Percentiles rank a stretch among this genome's conserved stretches.
These are phyloP conservation scores for Aspergillus leporis DNA, from an alignment of 495 filamentous ascomycete genomes.

Conservation along the genomic window DNA sequence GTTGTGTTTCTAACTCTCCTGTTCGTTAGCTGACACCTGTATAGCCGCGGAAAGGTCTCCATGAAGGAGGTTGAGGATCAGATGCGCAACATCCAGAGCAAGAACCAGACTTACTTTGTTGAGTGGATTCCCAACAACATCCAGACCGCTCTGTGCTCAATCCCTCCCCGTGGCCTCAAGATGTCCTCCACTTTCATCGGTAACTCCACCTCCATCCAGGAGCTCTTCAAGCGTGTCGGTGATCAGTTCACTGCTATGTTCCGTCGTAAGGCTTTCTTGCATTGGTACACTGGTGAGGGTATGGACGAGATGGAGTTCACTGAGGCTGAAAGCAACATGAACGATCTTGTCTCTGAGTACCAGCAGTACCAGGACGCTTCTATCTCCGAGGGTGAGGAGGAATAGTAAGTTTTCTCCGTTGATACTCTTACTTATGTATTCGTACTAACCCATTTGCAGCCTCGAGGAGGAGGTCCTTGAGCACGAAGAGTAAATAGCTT, in stretches of 20 bases:
- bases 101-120: conserved; percentile 99
- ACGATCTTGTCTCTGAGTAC: conserved; percentile 99
- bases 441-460: conserved; percentile 23
- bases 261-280: conserved; percentile 99
- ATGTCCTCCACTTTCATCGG: conserved; percentile 99
- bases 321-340: conserved; percentile 99
- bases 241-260: conserved; percentile 99
- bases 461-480: conserved; percentile 45
- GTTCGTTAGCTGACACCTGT: conserved; percentile 4
- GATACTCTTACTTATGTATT: neutral
- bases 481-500: conserved; percentile 42
- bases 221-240: conserved; percentile 99
- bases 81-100: conserved; percentile 99
- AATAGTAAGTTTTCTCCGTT: conserved; percentile 49
- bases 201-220: conserved; percentile 99
- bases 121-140: conserved; percentile 99
- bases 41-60: conserved; percentile 95
- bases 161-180: conserved; percentile 95
- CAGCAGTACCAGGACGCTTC: conserved; percentile 99
- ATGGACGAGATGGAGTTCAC: conserved; percentile 99
- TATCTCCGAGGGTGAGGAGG: conserved; percentile 73
- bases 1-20: neutral
- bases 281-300: conserved; percentile 99
- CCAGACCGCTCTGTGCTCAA: conserved; percentile 99
- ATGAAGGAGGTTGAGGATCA: conserved; percentile 99